Conservation (phyloP, 176 grass and related monocot genomes). For the Oryza australiensis region DNA sequence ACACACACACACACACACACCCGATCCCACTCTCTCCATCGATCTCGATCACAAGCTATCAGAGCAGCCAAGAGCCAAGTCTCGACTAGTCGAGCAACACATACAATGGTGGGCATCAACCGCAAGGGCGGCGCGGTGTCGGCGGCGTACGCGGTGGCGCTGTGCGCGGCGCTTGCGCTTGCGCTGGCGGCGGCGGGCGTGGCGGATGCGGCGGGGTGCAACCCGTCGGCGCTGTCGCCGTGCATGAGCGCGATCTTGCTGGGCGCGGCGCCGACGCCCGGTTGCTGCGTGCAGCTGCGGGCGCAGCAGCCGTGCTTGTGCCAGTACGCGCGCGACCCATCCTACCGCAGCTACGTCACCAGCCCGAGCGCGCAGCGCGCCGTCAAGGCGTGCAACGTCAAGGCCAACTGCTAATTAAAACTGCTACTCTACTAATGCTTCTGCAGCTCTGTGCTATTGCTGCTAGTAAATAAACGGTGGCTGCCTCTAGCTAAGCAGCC, state of each 20-base stretch:
- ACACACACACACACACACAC: too few species aligned
- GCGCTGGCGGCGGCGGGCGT: not conserved
- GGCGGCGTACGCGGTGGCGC: not conserved
- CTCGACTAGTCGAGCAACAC: too few species aligned
- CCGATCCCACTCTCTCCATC: not conserved
- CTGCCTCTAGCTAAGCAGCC: not conserved
- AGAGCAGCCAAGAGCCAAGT: too few species aligned
- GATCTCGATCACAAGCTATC: not conserved
- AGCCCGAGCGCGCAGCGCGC: constrained; percentile 36
- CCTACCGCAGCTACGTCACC: constrained; percentile 34
- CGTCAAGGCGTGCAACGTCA: constrained; percentile 16
- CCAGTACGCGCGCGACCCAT: constrained; percentile 46
- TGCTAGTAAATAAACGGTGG: not conserved
- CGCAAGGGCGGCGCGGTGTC: not conserved
- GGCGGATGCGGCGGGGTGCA: constrained; percentile 24
- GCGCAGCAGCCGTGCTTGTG: constrained; percentile 52
- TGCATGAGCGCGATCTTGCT: constrained; percentile 32
- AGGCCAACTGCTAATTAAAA: constrained; percentile 24
- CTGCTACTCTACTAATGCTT: too few species aligned
- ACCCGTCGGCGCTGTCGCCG: constrained; percentile 41
- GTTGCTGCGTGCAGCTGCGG: constrained; percentile 36
- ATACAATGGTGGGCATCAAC: not conserved
- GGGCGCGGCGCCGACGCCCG: not conserved
- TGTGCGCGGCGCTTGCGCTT: not conserved
- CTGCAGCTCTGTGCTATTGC: not conserved